These are phyloP conservation scores for Phytopythium chamaehyphon DNA, from an alignment of 352 stramenopile species.

Conservation along the genomic window DNA sequence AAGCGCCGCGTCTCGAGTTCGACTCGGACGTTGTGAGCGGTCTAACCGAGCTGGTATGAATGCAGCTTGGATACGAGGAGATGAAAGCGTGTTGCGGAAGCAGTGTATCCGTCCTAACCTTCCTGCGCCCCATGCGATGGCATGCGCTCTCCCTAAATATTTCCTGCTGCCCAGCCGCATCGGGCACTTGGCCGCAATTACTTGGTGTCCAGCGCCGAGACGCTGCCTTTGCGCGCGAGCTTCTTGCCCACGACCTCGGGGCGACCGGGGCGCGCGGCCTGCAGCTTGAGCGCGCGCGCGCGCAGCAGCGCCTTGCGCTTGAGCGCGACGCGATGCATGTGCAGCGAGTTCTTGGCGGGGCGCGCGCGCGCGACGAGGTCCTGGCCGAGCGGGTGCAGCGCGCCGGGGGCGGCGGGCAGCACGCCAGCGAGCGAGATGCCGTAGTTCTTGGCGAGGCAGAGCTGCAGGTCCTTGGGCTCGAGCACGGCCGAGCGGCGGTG, in stretches of 20 bases:
- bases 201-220: constrained; percentile 24
- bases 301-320: constrained; percentile 66
- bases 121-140: too few species aligned
- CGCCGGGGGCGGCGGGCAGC: constrained; percentile 16
- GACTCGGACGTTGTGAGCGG: constrained; percentile 54
- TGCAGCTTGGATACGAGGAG: neutral
- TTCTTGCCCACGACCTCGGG: constrained; percentile 35
- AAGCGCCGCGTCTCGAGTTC: constrained; percentile 56
- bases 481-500: constrained; percentile 72
- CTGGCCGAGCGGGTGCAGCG: constrained; percentile 48
- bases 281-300: constrained; percentile 51
- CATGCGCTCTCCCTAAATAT: too few species aligned
- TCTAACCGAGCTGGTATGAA: constrained; percentile 55
- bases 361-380: constrained; percentile 55
- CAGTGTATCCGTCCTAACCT: too few species aligned
- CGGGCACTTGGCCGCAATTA: constrained; percentile 8
- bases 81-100: neutral
- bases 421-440: constrained; percentile 75
- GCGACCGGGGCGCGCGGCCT: constrained; percentile 26
- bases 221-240: constrained; percentile 48
- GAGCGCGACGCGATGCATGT: constrained; percentile 78
- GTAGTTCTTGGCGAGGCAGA: constrained; percentile 83
- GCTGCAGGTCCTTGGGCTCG: constrained; percentile 73
- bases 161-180: constrained; percentile 11
- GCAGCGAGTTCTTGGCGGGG: constrained; percentile 69